These are phyloP conservation scores for Cystobasidium tubakii DNA, from an alignment of 768 basidiomycete species.

Conservation along the genomic window DNA sequence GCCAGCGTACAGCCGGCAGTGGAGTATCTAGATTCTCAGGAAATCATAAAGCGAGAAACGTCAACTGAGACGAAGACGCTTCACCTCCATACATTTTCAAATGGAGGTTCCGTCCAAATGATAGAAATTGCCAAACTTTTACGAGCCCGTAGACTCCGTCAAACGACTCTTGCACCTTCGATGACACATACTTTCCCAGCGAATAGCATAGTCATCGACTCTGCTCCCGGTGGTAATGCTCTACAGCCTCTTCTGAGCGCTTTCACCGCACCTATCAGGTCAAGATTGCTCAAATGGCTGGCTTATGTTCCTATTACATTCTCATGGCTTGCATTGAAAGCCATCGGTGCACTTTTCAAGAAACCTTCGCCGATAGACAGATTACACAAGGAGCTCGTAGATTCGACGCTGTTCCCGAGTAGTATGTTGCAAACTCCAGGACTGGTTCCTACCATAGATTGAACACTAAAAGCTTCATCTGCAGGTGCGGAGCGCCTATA, in stretches of 20 bases:
- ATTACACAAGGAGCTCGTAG: not conserved
- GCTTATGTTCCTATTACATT: not conserved
- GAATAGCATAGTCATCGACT: conserved; percentile 14
- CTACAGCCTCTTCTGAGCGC: conserved; percentile 9
- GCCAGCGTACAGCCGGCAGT: conserved; percentile 5
- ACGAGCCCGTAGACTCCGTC: not conserved
- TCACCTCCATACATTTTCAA: conserved; percentile 23
- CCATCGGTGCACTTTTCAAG: not conserved
- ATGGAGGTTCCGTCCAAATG: conserved; percentile 22
- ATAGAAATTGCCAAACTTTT: not conserved
- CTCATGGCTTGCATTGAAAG: not conserved
- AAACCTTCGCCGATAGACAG: not conserved
- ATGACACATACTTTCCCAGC: not conserved
- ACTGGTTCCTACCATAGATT: not conserved
- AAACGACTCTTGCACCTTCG: not conserved
- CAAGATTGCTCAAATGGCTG: not conserved
- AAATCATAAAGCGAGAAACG: not conserved
- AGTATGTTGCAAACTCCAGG: not conserved
- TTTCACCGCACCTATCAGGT: conserved; percentile 13
- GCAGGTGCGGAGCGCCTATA: conserved; percentile 16
- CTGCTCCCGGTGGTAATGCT: conserved; percentile 26
- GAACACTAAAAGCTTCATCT: not conserved
- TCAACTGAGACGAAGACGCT: not conserved
- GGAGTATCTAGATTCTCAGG: not conserved
- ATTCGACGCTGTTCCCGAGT: not conserved